Conservation (phyloP, 257 asterid species). For the Fraxinus quadrangulata region DNA sequence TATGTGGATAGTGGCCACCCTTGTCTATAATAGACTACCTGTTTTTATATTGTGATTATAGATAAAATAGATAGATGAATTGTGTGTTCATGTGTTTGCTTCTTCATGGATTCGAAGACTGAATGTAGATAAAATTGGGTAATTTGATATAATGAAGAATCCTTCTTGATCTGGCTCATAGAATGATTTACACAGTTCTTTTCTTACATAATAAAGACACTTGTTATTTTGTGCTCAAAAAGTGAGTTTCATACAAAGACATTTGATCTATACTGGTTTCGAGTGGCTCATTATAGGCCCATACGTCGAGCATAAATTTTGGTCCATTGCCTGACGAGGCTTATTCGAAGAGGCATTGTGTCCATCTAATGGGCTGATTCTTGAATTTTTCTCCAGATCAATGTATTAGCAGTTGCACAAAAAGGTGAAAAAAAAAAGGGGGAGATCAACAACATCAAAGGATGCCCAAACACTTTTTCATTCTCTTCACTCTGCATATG, state of each 20-base stretch:
- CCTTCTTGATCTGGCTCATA: too few relatives aligned
- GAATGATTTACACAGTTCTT: too few relatives aligned
- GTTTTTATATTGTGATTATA: not conserved
- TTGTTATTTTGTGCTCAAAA: too few relatives aligned
- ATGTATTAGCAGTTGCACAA: not conserved
- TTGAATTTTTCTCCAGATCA: not conserved
- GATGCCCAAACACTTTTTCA: conserved; percentile 65
- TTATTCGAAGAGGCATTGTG: not conserved
- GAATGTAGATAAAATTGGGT: not conserved
- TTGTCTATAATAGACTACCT: too few relatives aligned
- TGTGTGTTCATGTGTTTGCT: not conserved
- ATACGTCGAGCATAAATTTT: not conserved
- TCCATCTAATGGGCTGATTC: not conserved
- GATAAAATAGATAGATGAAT: not conserved
- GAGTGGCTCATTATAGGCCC: not conserved
- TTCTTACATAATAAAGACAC: too few relatives aligned
- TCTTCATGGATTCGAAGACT: not conserved
- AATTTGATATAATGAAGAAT: too few relatives aligned
- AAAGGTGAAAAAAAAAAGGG: conserved; percentile 42
- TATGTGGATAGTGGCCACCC: too few relatives aligned
- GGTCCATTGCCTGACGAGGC: not conserved
- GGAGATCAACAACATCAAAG: conserved; percentile 57
- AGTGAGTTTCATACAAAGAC: too few relatives aligned
- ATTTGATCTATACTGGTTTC: too few relatives aligned
- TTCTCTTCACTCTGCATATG: conserved; percentile 72